Evolutionary conservation across 208 protist species (phyloP).

Genomic region (Trypanosoma conorhini): DNA sequence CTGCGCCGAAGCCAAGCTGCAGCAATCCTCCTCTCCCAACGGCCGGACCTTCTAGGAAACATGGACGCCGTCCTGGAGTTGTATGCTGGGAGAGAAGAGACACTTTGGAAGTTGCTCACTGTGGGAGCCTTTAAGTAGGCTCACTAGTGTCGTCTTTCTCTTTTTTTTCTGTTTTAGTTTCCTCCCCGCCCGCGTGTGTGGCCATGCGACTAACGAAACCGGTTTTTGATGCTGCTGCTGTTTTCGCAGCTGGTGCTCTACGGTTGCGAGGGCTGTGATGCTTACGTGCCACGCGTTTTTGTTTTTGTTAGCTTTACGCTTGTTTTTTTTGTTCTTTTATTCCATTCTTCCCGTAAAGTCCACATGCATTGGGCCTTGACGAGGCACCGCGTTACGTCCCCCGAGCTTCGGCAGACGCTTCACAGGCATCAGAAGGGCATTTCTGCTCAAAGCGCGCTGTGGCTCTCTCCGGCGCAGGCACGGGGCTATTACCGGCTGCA

Average conservation of each 20-base stretch:
- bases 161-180: neutral
- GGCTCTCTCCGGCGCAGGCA: slow-evolving; percentile 24
- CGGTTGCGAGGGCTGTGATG: neutral
- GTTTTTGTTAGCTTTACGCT: neutral
- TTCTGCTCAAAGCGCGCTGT: slow-evolving; percentile 23
- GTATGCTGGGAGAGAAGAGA: slow-evolving; percentile 9
- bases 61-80: neutral
- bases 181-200: neutral
- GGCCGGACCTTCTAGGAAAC: slow-evolving; percentile 3
- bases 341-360: neutral
- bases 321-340: too few relatives aligned
- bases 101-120: slow-evolving; percentile 1
- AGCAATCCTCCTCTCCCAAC: neutral
- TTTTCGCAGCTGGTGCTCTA: neutral
- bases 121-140: neutral
- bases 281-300: neutral
- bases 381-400: neutral
- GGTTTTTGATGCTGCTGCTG: neutral
- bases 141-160: neutral
- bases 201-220: too few relatives aligned
- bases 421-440: slow-evolving; percentile 22
- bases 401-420: slow-evolving; percentile 15
- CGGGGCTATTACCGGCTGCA: slow-evolving; percentile 11
- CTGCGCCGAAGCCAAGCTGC: neutral
- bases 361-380: slow-evolving; percentile 23